Base-by-base conservation (phyloP, 805 yeast species). In the Candida multigemmis region DNA sequence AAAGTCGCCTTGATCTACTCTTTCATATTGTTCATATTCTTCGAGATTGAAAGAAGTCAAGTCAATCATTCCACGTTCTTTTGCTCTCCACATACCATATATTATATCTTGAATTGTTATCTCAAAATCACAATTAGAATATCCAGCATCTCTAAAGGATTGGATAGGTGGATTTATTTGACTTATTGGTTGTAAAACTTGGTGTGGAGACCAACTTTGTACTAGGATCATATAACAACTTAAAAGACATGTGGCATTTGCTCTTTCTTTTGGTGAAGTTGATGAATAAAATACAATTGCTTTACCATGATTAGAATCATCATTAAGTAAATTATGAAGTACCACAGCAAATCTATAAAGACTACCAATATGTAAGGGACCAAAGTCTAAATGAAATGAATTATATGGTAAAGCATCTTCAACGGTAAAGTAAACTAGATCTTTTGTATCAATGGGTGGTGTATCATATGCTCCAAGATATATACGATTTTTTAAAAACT, bases 151-250 rank as follows among this genome's bases (percentile, higher is more conserved):
- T 50, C 98, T 68, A 56, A 87, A 91, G 1, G 87, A 81, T 80
- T 82, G 87, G 38, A 89, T 78, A 5, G 97, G 96, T 3, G 94
- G 95, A 26, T 81, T 86, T 5, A 77, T 73, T 52, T 91, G 97
- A 1, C 91, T 74, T 28, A 91, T 71, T 1, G 98, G 98, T 34
- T 94, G 96, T 37, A 91, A 57, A 0, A 87, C 98, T 53, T 91
- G 91, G 53, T 91, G 98, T 0, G 98, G 98, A 1, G 96, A 85
- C 98, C 98, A 91, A 9, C 85, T 78, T 50, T 91, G 98, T 11
- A 91, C 89, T 29, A 91, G 57, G 1, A 91, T 71, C 96, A 91
- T 86, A 55, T 91, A 91, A 45, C 96, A 85, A 38, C 95, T 84
- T 27, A 91, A 62, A 36, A 91, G 63, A 53, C 97, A 86, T 4